Evolutionary conservation across 192 early-diverging fungal genomes (phyloP).

Genomic region (Coemansia sp.): DNA sequence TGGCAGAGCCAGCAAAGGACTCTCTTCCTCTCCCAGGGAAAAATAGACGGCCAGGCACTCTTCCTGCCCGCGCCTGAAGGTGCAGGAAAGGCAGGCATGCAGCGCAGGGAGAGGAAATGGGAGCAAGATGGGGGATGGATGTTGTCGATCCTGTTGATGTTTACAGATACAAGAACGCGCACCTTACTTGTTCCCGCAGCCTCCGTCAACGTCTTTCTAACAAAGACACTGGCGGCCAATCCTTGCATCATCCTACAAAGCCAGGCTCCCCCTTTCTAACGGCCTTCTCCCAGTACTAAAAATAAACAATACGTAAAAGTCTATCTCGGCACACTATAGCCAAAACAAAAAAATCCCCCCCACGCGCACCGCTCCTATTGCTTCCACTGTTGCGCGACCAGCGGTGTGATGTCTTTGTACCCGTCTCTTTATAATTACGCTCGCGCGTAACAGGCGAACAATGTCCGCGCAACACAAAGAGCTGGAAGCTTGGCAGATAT

Average conservation of each 20-base stretch:
- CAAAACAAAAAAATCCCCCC: neutral
- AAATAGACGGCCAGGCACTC: neutral
- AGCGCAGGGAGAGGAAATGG: slow-evolving; percentile 3
- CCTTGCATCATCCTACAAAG: slow-evolving; percentile 12
- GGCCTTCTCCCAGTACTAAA: neutral
- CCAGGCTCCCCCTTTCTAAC: neutral
- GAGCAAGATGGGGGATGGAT: neutral
- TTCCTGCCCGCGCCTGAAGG: neutral
- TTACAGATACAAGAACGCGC: slow-evolving; percentile 3
- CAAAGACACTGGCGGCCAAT: slow-evolving; percentile 4
- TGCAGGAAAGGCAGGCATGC: slow-evolving; percentile 12
- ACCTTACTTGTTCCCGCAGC: slow-evolving; percentile 4
- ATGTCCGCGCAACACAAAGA: neutral
- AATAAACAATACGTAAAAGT: slow-evolving; percentile 7
- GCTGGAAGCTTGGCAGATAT: neutral
- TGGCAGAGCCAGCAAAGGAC: neutral
- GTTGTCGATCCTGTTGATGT: slow-evolving; percentile 7
- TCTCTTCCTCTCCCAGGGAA: neutral
- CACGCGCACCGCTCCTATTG: neutral
- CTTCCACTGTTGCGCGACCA: neutral
- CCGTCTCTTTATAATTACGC: neutral
- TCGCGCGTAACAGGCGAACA: neutral
- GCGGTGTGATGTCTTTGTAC: neutral
- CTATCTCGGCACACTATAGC: slow-evolving; percentile 4
- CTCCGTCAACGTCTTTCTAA: neutral